phyloP scores from a whole-genome alignment of 495 filamentous ascomycete species.

The Penicillium desertorum region DNA sequence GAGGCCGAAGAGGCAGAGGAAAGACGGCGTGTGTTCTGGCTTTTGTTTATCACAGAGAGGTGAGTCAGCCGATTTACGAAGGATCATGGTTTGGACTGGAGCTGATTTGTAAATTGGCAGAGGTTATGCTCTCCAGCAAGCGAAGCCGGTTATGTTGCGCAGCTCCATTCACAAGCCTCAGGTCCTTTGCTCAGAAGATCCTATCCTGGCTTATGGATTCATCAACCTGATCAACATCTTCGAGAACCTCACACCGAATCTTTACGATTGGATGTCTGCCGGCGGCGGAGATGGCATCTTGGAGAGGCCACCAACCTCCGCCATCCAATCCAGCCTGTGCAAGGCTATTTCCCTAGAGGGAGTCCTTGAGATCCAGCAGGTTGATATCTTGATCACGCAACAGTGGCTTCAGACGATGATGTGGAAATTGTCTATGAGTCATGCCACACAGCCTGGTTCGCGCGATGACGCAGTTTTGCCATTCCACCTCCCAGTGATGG shows the following conservation, averaged over 20 bases:
- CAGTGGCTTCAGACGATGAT: conserved; percentile 63
- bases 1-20: conserved; percentile 49
- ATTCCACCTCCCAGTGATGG: conserved; percentile 58
- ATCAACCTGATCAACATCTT: conserved; percentile 56
- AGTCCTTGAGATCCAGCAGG: conserved; percentile 56
- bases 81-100: neutral
- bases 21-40: conserved; percentile 61
- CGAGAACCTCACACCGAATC: conserved; percentile 43
- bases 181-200: conserved; percentile 48
- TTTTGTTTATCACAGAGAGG: conserved; percentile 62
- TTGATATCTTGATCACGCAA: conserved; percentile 61
- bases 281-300: conserved; percentile 39
- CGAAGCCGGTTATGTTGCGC: conserved; percentile 55
- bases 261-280: conserved; percentile 46
- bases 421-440: conserved; percentile 60
- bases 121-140: conserved; percentile 51
- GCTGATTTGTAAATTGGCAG: conserved; percentile 18
- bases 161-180: conserved; percentile 50
- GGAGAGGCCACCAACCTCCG: conserved; percentile 38
- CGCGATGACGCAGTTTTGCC: conserved; percentile 50
- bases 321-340: conserved; percentile 41
- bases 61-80: conserved; percentile 18
- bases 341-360: conserved; percentile 44
- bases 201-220: conserved; percentile 50
- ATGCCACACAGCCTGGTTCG: conserved; percentile 47